Evolutionary conservation across 139 green algal genomes (phyloP), one percentile per base, ranked within the genome.

Genomic region (Mesotaenium endlicherianum): DNA sequence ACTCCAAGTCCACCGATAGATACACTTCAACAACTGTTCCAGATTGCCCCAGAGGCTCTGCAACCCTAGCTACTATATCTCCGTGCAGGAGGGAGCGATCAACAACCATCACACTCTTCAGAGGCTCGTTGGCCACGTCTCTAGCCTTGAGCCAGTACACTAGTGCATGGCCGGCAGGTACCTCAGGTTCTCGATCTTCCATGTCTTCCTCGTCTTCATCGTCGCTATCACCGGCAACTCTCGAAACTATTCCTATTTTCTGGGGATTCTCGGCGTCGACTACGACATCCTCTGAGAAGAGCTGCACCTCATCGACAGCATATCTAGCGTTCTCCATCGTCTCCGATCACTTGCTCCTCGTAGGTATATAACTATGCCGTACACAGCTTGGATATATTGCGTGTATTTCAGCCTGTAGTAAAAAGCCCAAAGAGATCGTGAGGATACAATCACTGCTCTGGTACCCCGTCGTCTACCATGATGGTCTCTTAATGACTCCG

Each of bases 21-120:
- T 84, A 14, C 8, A 91, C 84, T 30, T 26, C 80, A 14, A 81
- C 50, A 4, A 90, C 82, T 42, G 40, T 76, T 1, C 87, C 87
- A 3, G 77, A 81, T 30, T 87, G 69, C 26, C 88, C 88, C n/a
- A 91, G 81, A 38, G 85, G 85, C 58, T 91, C 77, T 2, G n/a
- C 14, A 1, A 76, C 76, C 4, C 50, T 20, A 1, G 85, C 88
- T 6, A 91, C 88, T 30, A 91, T 60, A 41, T 91, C 86, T 20
- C 88, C 88, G 60, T 89, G 81, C 30, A 90, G 17, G 55, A 90
- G 55, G 31, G 71, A 75, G 5, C 87, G 58, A 50, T 91, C 87
- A 16, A 91, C 30, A 20, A 91, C 80, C 26, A 31, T 20, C 26
- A 91, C 83, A 31, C 68, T 38, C 40, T 75, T n/a, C 0, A 64